Base-by-base conservation (phyloP, 2,329 filamentous ascomycete species). In the Fusarium tuaranense region DNA sequence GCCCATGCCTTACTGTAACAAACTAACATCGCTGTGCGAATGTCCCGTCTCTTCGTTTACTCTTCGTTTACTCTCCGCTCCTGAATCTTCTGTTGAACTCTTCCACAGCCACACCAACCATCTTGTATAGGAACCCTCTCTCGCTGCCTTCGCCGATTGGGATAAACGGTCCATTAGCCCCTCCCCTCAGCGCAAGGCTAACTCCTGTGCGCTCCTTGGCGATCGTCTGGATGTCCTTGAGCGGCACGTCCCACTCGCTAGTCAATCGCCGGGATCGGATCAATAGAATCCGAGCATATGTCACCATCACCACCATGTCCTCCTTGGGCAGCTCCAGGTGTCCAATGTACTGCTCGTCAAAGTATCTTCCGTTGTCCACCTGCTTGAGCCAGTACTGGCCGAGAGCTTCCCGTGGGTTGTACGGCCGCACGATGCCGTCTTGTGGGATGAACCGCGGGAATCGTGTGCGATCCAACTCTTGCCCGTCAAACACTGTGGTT, bases 301-400 rank as follows among this genome's bases (percentile, higher is more conserved):
- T 98, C 70, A 99, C 89, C 90, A 98, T 94, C 58, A 95, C 93
- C 67, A 96, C 92, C 87, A 95, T 93, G 81, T 97, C 95, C 82
- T 97, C 94, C 70, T 92, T 91, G 13, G 95, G 94, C 30, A 99
- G 89, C 83, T 99, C 96, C 6, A 99, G 88, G 81, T 99, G 97
- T 6, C 95, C 97, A 82, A 99, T 97, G 85, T 99, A 99, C 81
- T 95, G 90, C 83, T 99, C 97, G 84, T 97, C 93, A 89, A 99
- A 99, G 87, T 96, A 98, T 82, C 95, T 97, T 71, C 97, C 97
- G 75, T 98, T 97, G 84, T 99, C 97, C 13, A 97, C 92, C 69
- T 98, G 97, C 88, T 99, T 99, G 74, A 99, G 92, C 97, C 97
- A 99, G 87, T 95, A 98, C 82, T 99, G 97, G 1, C 97, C 97